Percentiles rank a stretch among this genome's conserved stretches.
These are phyloP conservation scores for Tolypocladium cylindrosporum DNA, from an alignment of 2,329 filamentous ascomycete species.

Conservation along the genomic window DNA sequence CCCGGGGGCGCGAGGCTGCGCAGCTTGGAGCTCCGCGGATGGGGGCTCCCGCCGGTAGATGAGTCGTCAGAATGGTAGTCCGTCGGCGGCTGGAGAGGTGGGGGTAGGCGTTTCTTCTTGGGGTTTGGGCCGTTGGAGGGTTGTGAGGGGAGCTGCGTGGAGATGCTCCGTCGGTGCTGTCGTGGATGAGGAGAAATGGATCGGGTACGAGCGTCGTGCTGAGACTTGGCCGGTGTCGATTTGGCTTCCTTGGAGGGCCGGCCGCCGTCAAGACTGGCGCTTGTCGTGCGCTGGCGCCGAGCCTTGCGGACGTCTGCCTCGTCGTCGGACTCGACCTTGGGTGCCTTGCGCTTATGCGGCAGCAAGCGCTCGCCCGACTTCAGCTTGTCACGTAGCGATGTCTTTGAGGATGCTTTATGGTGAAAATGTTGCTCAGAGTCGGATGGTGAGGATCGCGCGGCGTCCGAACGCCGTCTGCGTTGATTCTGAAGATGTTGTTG, in stretches of 20 bases:
- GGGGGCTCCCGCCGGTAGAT: conserved; percentile 49
- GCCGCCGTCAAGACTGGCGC: conserved; percentile 26
- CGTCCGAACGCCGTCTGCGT: conserved; percentile 23
- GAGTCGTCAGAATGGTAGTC: conserved; percentile 62
- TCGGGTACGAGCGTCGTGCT: conserved; percentile 23
- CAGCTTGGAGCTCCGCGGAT: conserved; percentile 47
- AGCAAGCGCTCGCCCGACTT: conserved; percentile 36
- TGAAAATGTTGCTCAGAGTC: conserved; percentile 45
- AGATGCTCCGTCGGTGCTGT: conserved; percentile 52
- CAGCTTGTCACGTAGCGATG: conserved; percentile 34
- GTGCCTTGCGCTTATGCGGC: conserved; percentile 42
- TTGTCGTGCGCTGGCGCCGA: conserved; percentile 42
- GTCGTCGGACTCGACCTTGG: conserved; percentile 47
- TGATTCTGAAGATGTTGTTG: conserved; percentile 18
- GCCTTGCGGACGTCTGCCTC: conserved; percentile 44
- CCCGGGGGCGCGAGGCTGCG: conserved; percentile 45
- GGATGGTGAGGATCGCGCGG: conserved; percentile 38
- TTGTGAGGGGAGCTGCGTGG: conserved; percentile 49
- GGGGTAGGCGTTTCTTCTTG: conserved; percentile 53
- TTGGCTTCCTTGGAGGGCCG: conserved; percentile 23
- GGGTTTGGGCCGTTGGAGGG: conserved; percentile 43
- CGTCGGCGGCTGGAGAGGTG: conserved; percentile 45
- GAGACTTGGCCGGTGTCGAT: conserved; percentile 18
- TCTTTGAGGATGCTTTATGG: conserved; percentile 31
- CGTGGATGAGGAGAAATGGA: conserved; percentile 52